Conservation (phyloP, 2,329 filamentous ascomycete genomes). For the Boeremia lycopersici region DNA sequence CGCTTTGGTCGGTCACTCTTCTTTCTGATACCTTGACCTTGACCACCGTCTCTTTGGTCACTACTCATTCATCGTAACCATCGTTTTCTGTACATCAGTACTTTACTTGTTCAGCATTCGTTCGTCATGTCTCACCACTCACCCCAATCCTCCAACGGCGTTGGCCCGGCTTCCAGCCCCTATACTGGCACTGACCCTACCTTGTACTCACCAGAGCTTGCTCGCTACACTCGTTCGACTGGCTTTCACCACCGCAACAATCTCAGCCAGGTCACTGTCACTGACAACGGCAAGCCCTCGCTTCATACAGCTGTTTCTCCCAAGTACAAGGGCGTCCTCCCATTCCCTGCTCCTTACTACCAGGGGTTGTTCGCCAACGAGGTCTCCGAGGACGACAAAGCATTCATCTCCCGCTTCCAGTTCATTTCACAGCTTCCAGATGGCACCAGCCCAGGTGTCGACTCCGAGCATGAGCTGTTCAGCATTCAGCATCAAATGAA, state of each 20-base stretch:
- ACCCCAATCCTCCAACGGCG: constrained; percentile 28
- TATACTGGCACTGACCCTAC: constrained; percentile 37
- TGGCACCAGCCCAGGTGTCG: constrained; percentile 28
- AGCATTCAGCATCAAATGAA: constrained; percentile 38
- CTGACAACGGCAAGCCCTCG: constrained; percentile 14
- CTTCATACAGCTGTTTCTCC: constrained; percentile 10
- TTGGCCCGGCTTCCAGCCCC: constrained; percentile 33
- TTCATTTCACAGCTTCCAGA: constrained; percentile 27
- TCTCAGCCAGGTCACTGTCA: constrained; percentile 22
- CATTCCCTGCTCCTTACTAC: constrained; percentile 19
- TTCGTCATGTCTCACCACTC: constrained; percentile 37
- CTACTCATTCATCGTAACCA: constrained; percentile 23
- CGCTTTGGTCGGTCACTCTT: constrained; percentile 16
- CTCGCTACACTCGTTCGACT: constrained; percentile 20
- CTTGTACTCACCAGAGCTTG: constrained; percentile 34
- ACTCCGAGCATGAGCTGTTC: constrained; percentile 32
- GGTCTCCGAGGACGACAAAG: constrained; percentile 21
- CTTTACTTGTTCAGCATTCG: constrained; percentile 22
- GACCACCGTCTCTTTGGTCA: constrained; percentile 18
- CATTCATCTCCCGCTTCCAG: constrained; percentile 37
- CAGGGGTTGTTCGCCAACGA: constrained; percentile 35
- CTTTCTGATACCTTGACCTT: constrained; percentile 27
- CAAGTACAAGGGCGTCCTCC: constrained; percentile 20
- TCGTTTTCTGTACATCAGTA: constrained; percentile 27
- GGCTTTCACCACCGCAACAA: constrained; percentile 8